Base-by-base conservation (phyloP, 345 rosid genomes). In the Eutrema yunnanense region DNA sequence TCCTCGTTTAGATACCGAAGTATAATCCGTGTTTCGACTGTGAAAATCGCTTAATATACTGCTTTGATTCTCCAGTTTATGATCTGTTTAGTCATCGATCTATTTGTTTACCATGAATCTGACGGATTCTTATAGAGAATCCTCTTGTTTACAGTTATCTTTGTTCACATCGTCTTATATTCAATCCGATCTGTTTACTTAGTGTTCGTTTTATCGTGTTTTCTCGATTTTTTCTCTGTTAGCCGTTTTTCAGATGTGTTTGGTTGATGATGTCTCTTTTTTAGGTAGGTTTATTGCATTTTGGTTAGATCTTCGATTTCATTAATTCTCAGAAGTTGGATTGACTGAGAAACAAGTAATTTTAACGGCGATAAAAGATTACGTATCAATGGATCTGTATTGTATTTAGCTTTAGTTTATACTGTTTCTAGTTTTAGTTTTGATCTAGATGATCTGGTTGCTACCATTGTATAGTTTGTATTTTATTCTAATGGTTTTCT, bases 81-180 rank as follows among this genome's bases (percentile, higher is more conserved):
- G 66, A 73, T 55, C 77, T 2, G 67, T 22, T 33, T 13, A 0
- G n/a, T 32, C 67, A 3, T 52, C 6, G 55, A 74, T 73, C 61
- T 32, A 6, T 41, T 1, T 14, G 26, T 8, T 29, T 3, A 8
- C 3, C 0, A 2, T 4, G n/a, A 11, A 6, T 40, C 2, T 61
- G 68, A 61, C 8, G 9, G 3, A 38, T 27, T 27, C 6, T 27
- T 8, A 8, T 47, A 51, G 30, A 26, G 26, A 62, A 26, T 53
- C 48, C 4, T 72, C 1, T 33, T 16, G 6, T 37, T 27, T 11
- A 12, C 8, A 16, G 36, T 5, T 56, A 30, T 16, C 51, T 34
- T 64, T 22, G 3, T 36, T 52, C 8, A 6, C 26, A 5, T 46
- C 49, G 56, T 53, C 4, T 34, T 41, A 3, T 3, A 8, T 9